Evolutionary conservation across 2,329 filamentous ascomycete species (phyloP), one percentile per base, ranked within the genome.

Genomic region (Didymella pinodella): DNA sequence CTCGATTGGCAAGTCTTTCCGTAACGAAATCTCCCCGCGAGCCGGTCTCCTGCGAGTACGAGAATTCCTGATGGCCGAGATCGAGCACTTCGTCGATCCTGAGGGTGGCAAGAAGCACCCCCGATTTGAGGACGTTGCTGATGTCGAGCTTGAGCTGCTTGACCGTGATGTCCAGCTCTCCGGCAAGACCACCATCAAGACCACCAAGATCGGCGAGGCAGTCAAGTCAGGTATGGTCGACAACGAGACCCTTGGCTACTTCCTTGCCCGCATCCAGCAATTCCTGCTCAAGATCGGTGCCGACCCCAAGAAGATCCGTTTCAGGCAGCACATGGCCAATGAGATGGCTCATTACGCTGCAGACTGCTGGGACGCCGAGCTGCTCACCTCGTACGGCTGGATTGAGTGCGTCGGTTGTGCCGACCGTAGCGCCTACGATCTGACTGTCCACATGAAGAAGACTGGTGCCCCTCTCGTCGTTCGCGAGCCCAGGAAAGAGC

Each of bases 21-120:
- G 95, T 72, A 99, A 99, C 77, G 95, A 99, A 76, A 97, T 99
- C 69, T 97, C 95, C 0, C 95, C 95, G 10, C 88, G 95, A 55
- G 87, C 92, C 64, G 95, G 95, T 80, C 88, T 99, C 40, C 82
- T 99, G 58, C 90, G 95, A 69, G 95, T 99, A 43, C 91, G 95
- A 70, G 95, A 99, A 78, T 98, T 99, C 81, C 81, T 97, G 70
- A 98, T 99, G 95, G 95, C 94, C 25, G 95, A 99, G 81, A 97
- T 99, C 69, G 95, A 99, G 82, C 95, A 99, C 79, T 99, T 92
- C 75, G 95, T 99, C 67, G 95, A 99, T 73, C 95, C 95, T 11
- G 85, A 95, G 73, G 88, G 92, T 74, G 92, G 93, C 80, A 99
- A 99, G 87, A 96, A 95, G 81, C 95, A 99, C 77, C 81, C 85